Base-by-base conservation (phyloP, 345 rosid species). In the Conringia planisiliqua region DNA sequence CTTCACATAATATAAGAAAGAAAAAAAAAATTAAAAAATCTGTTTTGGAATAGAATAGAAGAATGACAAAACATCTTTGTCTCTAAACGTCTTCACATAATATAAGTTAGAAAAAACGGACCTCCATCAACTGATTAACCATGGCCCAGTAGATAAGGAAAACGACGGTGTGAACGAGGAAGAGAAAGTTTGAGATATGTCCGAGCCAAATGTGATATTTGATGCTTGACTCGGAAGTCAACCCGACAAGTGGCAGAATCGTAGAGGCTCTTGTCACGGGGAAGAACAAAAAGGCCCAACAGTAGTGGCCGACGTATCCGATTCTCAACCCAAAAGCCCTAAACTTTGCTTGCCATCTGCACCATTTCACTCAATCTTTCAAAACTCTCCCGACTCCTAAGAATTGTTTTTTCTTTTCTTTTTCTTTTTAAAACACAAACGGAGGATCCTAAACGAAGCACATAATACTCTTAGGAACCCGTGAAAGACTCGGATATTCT, bases 131-230 rank as follows among this genome's bases (percentile, higher is more conserved):
- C 60, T 83, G 73, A 76, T 86, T 32, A 30, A 82, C 48, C 65
- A 85, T 82, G 36, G 73, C 85, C 91, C 90, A 87, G 77, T 89
- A 87, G 33, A 82, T 77, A 55, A 85, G 57, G 79, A 78, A 86
- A 10, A 88, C 79, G 6, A 87, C 4, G 1, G 85, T 67, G 79
- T 89, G 94, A 13, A 60, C 58, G 32, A 62, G 68, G 67, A 86
- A 86, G 33, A 58, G 70, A 39, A 81, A 29, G 70, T 69, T 89
- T 9, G 90, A 85, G 70, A 87, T 26, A 68, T 89, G 91, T 6
- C 91, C 95, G 0, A 89, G 86, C 95, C 91, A 87, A 11, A 87
- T 87, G 56, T 89, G 91, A 66, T 87, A 89, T 79, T 86, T 86
- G 79, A 87, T 89, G 62, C 86, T 86, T 1, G 90, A 84, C 81